Evolutionary conservation across 768 basidiomycete genomes (phyloP).

Genomic region (Calocybe indica): DNA sequence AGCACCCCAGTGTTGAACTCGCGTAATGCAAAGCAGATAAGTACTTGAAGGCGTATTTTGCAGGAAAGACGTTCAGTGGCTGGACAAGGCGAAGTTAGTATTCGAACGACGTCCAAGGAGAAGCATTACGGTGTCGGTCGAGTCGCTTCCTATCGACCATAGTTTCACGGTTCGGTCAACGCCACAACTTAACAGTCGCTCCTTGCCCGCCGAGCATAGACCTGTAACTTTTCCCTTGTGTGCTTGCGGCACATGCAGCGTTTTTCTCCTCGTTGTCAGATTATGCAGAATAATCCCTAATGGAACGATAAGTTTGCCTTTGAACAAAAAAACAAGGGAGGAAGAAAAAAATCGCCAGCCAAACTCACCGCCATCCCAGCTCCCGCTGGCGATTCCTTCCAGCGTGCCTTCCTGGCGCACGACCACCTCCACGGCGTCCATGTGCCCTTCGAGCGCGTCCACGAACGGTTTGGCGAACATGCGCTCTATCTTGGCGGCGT

Average conservation of each 20-base stretch:
- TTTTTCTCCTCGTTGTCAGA: conserved; percentile 49
- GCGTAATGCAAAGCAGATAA: neutral
- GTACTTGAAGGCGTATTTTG: conserved; percentile 86
- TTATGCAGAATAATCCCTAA: conserved; percentile 85
- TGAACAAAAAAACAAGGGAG: conserved; percentile 1
- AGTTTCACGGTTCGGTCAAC: conserved; percentile 80
- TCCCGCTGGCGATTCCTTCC: conserved; percentile 80
- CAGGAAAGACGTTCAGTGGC: conserved; percentile 75
- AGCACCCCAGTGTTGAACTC: no score
- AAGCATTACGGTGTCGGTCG: conserved; percentile 25
- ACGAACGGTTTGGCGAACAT: conserved; percentile 99
- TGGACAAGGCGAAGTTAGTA: conserved; percentile 12
- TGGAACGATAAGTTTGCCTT: neutral
- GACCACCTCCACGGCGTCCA: conserved; percentile 89
- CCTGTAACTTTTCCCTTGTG: conserved; percentile 87
- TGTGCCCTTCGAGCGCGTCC: conserved; percentile 84
- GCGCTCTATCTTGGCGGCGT: conserved; percentile 93
- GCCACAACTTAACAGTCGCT: conserved; percentile 71
- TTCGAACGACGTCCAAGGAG: no score
- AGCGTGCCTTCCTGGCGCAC: conserved; percentile 68
- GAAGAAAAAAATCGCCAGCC: no score
- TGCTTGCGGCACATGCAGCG: conserved; percentile 56
- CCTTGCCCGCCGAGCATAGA: conserved; percentile 62
- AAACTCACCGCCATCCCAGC: conserved; percentile 89
- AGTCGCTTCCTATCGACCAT: conserved; percentile 49